Evolutionary conservation across 73 alveolate species (phyloP).

Genomic region (Paramecium sexaurelia): DNA sequence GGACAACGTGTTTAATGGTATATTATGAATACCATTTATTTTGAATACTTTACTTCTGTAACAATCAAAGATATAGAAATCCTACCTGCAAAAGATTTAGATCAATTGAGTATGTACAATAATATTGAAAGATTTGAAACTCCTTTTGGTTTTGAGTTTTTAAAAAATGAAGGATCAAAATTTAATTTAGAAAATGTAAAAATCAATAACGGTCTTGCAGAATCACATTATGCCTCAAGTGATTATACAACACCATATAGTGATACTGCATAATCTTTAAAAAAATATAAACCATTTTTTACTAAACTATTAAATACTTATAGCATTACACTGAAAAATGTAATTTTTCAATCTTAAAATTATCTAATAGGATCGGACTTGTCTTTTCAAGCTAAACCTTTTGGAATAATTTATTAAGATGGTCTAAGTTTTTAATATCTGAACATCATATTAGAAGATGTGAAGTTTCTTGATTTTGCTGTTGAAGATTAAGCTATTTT

Average conservation of each 20-base stretch:
- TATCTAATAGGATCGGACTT: background rate
- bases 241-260: conserved; percentile 32
- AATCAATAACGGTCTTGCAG: background rate
- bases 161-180: conserved; percentile 21
- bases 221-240: background rate
- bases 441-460: background rate
- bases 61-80: background rate
- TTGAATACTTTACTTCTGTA: conserved; percentile 38
- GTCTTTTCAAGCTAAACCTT: conserved; percentile 21
- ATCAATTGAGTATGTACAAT: background rate
- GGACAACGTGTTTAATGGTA: background rate
- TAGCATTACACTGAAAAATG: background rate
- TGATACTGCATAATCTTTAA: background rate
- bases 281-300: conserved; percentile 26
- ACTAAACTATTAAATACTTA: background rate
- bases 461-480: background rate
- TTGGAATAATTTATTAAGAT: background rate
- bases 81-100: background rate
- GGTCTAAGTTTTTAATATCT: background rate
- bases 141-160: background rate
- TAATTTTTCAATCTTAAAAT: background rate
- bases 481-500: background rate
- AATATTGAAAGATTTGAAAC: background rate
- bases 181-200: background rate
- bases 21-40: background rate